phyloP scores from a whole-genome alignment of 129 eudicot species.

The Gnaphalium uliginosum region DNA sequence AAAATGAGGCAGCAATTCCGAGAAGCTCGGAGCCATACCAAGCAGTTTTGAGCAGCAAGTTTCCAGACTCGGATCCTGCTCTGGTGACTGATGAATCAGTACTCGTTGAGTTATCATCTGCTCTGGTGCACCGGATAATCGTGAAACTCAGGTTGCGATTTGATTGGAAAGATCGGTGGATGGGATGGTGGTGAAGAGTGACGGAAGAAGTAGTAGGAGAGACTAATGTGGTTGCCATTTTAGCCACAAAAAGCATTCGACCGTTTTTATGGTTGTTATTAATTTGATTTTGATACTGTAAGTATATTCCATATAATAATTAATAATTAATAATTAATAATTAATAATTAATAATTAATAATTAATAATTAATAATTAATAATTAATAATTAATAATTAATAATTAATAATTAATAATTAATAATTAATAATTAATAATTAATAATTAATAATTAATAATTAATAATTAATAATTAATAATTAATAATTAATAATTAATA shows the following conservation, averaged over 20 bases:
- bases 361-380: no score
- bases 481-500: no score
- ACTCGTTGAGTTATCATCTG: conserved; percentile 26
- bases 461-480: no score
- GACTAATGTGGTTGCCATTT: conserved; percentile 40
- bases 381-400: no score
- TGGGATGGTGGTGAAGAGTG: conserved; percentile 27
- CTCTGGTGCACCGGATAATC: conserved; percentile 43
- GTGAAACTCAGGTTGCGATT: conserved; percentile 18
- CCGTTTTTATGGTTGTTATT: not conserved
- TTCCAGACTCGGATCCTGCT: conserved; percentile 51
- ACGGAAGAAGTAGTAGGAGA: conserved; percentile 33
- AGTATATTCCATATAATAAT: no score
- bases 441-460: no score
- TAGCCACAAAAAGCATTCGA: conserved; percentile 1
- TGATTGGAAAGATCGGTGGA: conserved; percentile 25
- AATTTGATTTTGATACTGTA: no score
- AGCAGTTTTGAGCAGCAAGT: conserved; percentile 74
- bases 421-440: no score
- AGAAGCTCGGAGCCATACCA: conserved; percentile 97
- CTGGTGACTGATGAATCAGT: conserved; percentile 30
- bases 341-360: no score
- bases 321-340: no score
- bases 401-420: no score
- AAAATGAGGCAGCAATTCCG: conserved; percentile 81